Percentiles rank a stretch among this genome's conserved stretches.
Evolutionary conservation across 148 eudicot genomes (phyloP).

Genomic region (Dysphania ambrosioides): DNA sequence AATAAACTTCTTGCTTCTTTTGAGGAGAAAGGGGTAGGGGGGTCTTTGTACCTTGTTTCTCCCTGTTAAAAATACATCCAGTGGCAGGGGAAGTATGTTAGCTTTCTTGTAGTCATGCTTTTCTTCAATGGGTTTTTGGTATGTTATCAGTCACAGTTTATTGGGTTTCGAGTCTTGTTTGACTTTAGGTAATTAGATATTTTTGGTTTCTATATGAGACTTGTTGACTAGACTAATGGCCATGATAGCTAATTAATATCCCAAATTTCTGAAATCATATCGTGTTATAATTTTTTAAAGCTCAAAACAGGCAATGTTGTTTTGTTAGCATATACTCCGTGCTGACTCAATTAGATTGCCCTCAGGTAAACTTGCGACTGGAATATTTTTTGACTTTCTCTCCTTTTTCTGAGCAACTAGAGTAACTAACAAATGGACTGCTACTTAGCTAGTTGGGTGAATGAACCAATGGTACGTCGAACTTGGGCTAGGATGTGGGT

Average conservation of each 20-base stretch:
- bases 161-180: background rate
- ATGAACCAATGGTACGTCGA: background rate
- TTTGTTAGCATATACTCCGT: background rate
- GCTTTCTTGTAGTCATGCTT: background rate
- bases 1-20: background rate
- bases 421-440: background rate
- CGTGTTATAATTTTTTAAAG: background rate
- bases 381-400: background rate
- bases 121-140: background rate
- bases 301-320: background rate
- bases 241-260: background rate
- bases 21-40: no score
- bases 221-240: background rate
- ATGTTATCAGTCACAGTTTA: background rate
- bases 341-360: slow-evolving; percentile 5
- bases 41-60: background rate
- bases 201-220: background rate
- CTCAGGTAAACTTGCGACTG: background rate
- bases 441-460: background rate
- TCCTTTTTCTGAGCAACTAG: background rate
- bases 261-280: background rate
- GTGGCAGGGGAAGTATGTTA: background rate
- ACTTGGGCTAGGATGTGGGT: background rate
- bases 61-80: background rate
- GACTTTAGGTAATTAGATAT: background rate